Evolutionary conservation across 768 basidiomycete species (phyloP).

Genomic region (Epithele typhae): DNA sequence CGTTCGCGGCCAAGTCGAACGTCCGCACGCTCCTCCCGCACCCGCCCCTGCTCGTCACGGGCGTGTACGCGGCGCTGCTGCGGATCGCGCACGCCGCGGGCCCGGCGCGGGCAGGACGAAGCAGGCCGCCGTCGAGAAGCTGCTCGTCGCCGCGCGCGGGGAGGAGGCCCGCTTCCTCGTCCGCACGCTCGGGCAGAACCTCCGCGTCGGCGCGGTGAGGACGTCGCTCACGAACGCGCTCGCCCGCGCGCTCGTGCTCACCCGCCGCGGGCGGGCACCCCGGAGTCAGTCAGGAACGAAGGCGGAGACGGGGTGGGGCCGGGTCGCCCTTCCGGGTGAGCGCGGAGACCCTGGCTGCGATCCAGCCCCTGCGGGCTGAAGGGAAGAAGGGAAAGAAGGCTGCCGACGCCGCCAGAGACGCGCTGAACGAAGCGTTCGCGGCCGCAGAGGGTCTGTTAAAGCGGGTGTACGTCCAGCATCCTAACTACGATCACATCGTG

Average conservation of each 20-base stretch:
- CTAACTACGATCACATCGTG: constrained; percentile 69
- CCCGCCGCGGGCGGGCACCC: constrained; percentile 30
- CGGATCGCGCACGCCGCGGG: constrained; percentile 69
- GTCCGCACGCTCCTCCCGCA: constrained; percentile 72
- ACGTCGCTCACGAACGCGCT: constrained; percentile 77
- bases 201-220: constrained; percentile 86
- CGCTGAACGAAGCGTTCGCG: constrained; percentile 40
- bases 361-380: constrained; percentile 17
- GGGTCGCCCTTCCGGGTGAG: constrained; percentile 31
- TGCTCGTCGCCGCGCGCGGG: constrained; percentile 80
- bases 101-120: constrained; percentile 68
- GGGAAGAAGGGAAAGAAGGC: constrained; percentile 26
- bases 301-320: too few relatives aligned
- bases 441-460: constrained; percentile 63
- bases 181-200: constrained; percentile 66
- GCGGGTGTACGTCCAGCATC: constrained; percentile 73
- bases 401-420: constrained; percentile 28
- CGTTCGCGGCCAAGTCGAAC: constrained; percentile 76
- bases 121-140: constrained; percentile 71
- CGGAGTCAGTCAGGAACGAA: too few relatives aligned
- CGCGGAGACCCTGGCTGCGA: constrained; percentile 24
- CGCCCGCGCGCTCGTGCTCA: constrained; percentile 72
- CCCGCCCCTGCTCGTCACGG: constrained; percentile 55
- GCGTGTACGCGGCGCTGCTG: constrained; percentile 64
- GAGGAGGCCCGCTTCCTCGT: constrained; percentile 87